Base-by-base conservation (phyloP, 2,329 filamentous ascomycete genomes). In the Epichloe elymi region DNA sequence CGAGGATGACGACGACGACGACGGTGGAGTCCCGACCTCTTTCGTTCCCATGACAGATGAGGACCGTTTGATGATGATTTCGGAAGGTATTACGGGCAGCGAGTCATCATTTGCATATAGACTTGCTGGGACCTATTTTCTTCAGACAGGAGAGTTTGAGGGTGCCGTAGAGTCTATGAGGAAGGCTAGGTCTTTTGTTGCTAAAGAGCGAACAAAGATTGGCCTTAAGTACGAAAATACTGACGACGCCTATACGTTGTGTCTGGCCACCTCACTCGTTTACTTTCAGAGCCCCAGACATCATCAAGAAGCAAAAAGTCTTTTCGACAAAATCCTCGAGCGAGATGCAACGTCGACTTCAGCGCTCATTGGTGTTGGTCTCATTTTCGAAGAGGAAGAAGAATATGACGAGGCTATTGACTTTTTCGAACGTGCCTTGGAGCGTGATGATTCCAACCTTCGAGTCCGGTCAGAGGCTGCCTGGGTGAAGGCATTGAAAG, bases 361-460 rank as follows among this genome's bases (percentile, higher is more conserved):
- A 33, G 90, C 90, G 2, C 72, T 98, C 54, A 86, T 97, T 44
- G 93, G 93, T 0, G 81, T 96, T 36, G 94, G 93, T 1, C 69
- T 97, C 23, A 91, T 98, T 40, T 84, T 90, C 45, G 89, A 96
- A 65, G 93, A 97, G 59, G 89, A 95, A 57, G 85, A 95, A 60
- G 86, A 97, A 55, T 96, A 87, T 60, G 74, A 79, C 45, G 77
- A 88, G 60, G 93, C 94, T 0, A 81, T 90, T 39, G 78, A 85
- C 30, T 96, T 95, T 70, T 70, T 98, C 12, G 77, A 76, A 39
- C 79, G 87, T 55, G 93, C 93, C 1, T 65, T 94, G 26, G 65
- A 82, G 56, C 79, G 86, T 23, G 88, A 95, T 61, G 71, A 75
- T 2, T 71, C 73, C 11, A 95, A 96, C 58, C 72, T 89, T 19